Evolutionary conservation across 768 basidiomycete genomes (phyloP).

Genomic region (Crassisporium funariophilum): DNA sequence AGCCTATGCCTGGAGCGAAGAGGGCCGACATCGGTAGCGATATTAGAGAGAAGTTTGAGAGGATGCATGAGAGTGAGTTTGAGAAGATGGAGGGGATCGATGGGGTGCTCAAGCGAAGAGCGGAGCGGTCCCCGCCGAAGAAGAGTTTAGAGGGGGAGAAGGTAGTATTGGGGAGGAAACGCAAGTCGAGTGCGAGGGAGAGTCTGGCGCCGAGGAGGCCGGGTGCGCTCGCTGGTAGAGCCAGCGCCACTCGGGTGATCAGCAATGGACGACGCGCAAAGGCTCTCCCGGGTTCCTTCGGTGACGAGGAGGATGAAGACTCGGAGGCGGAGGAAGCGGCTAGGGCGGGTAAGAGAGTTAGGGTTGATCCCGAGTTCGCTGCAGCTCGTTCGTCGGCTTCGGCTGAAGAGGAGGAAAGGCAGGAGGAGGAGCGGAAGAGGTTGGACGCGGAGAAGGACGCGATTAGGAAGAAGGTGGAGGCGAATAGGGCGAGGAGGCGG

Average conservation of each 20-base stretch:
- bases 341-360: constrained; percentile 35
- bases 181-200: constrained; percentile 56
- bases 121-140: constrained; percentile 18
- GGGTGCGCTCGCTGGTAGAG: constrained; percentile 28
- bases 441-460: constrained; percentile 56
- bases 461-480: constrained; percentile 64
- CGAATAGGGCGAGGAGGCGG: constrained; percentile 65
- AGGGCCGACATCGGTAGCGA: constrained; percentile 33
- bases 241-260: constrained; percentile 48
- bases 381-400: constrained; percentile 18
- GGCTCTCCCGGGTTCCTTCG: constrained; percentile 61
- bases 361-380: constrained; percentile 36
- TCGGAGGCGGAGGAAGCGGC: constrained; percentile 41
- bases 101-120: constrained; percentile 36
- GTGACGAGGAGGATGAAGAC: constrained; percentile 51
- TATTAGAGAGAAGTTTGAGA: constrained; percentile 52
- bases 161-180: constrained; percentile 39
- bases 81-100: constrained; percentile 79
- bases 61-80: constrained; percentile 65
- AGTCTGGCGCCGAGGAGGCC: constrained; percentile 25
- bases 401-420: constrained; percentile 41
- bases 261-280: constrained; percentile 46
- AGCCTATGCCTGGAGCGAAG: constrained; percentile 30
- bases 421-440: constrained; percentile 38
- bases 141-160: constrained; percentile 20